These are phyloP conservation scores for Cyclocybe aegerita DNA, from an alignment of 768 basidiomycete species.

Conservation along the genomic window DNA sequence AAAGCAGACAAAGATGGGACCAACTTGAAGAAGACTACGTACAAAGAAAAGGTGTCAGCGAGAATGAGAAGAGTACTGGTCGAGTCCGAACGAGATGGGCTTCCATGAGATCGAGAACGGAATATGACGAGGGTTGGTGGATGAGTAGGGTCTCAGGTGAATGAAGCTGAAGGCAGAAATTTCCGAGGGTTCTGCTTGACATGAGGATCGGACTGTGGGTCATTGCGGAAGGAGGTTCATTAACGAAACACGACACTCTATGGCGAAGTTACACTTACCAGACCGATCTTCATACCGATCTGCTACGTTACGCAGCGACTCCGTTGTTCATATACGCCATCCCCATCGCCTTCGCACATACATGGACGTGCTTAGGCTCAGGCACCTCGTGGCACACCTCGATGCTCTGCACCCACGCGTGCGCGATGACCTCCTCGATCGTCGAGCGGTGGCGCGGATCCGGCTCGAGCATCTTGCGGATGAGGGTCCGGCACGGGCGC, in stretches of 20 bases:
- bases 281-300: neutral
- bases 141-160: no score
- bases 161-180: no score
- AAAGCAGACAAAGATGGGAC: no score
- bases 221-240: no score
- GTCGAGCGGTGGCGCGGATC: conserved; percentile 74
- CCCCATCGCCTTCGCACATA: conserved; percentile 60
- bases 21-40: no score
- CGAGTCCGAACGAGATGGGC: no score
- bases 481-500: conserved; percentile 75
- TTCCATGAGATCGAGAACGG: no score
- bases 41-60: no score
- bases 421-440: conserved; percentile 79
- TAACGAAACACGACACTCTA: neutral
- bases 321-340: conserved; percentile 39
- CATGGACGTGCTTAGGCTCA: conserved; percentile 72
- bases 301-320: neutral
- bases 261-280: neutral
- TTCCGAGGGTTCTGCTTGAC: no score
- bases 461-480: conserved; percentile 95
- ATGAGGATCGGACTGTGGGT: no score
- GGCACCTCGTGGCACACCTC: conserved; percentile 75
- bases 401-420: conserved; percentile 78
- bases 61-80: no score
- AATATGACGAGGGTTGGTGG: no score